A percentile compares a stretch with the other conserved stretches of the same genome.
Evolutionary conservation across 75 land plant species (phyloP).

Genomic region (Picea sitchensis): DNA sequence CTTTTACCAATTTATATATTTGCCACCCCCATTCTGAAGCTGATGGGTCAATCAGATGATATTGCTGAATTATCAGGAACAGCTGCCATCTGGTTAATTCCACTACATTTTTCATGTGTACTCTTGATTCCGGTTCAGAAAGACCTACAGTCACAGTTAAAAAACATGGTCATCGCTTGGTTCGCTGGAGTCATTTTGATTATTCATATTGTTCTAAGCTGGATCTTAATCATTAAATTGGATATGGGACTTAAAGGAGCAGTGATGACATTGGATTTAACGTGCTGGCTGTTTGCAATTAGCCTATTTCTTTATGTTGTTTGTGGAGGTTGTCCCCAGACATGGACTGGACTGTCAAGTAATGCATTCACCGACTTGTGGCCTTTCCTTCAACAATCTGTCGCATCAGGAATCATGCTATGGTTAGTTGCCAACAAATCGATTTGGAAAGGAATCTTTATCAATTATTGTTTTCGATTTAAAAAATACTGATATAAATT

Average conservation of each 20-base stretch:
- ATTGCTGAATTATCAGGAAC: slow-evolving; percentile 54
- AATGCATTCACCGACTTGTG: slow-evolving; percentile 39
- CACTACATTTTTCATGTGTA: slow-evolving; percentile 58
- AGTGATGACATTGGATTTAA: slow-evolving; percentile 34
- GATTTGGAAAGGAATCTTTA: not conserved
- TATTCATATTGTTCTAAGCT: slow-evolving; percentile 44
- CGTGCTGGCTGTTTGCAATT: slow-evolving; percentile 48
- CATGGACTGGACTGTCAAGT: slow-evolving; percentile 58
- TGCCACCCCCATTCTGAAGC: slow-evolving; percentile 40
- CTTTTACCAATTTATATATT: slow-evolving; percentile 51
- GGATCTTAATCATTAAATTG: slow-evolving; percentile 38
- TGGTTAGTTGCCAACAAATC: slow-evolving; percentile 18
- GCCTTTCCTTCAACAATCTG: slow-evolving; percentile 27
- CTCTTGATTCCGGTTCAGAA: slow-evolving; percentile 57
- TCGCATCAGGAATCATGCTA: slow-evolving; percentile 38
- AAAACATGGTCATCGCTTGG: slow-evolving; percentile 50
- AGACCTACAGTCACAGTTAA: slow-evolving; percentile 67
- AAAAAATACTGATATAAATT: not conserved
- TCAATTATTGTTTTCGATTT: not conserved
- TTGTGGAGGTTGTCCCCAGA: slow-evolving; percentile 37
- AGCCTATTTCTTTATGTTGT: slow-evolving; percentile 33
- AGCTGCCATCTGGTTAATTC: slow-evolving; percentile 48
- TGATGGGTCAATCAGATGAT: slow-evolving; percentile 45
- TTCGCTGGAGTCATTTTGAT: slow-evolving; percentile 21
- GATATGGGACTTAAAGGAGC: slow-evolving; percentile 52